Evolutionary conservation across 1,284 basidiomycete genomes (phyloP), one percentile per base, ranked within the genome.

Genomic region (Trichosporon sp.): DNA sequence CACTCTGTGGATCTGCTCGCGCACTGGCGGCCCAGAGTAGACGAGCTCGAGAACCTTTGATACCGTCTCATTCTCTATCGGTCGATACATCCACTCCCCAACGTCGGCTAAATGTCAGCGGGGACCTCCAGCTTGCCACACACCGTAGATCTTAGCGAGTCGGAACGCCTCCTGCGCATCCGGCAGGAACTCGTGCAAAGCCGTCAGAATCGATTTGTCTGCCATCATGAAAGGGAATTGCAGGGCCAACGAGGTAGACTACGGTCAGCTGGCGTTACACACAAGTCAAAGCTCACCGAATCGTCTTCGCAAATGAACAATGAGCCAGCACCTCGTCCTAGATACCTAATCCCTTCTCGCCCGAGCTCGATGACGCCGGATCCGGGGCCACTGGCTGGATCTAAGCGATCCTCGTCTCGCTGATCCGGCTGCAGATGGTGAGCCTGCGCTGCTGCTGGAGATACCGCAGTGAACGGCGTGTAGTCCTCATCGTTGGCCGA

Each of bases 51-150:
- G 58, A 6, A 65, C 64, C 2, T 58, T 31, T 1, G 58, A 59
- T 13, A 65, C 52, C 2, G 65, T 59, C 5, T 52, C 31, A 3
- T 52, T 52, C 13, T 67, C 66, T 13, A 60, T 54, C 3, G 70
- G 69, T 3, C 61, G 67, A 52, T 70, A 71, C 70, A 71, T 71
- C 70, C 70, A 71, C 36, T 67, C 67, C 21, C 67, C 69, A 16
- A 65, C 59, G 7, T 65, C 64, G 25, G 60, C 68, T 70, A 31
- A 25, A 14, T 29, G 27, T 46, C 31, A 25, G 44, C 13, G 2
- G 0, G 11, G 14, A 33, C 29, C 2, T 21, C 34, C 23, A 27
- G 36, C 16, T 27, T 44, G 34, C 25, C 46, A 25, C 34, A 16
- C 29, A 68, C 66, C 66, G 31, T 68, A 68, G 13, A 65, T 61